Percentiles rank a stretch among this genome's conserved stretches.
Evolutionary conservation across 140 eudicot species (phyloP).

Genomic region (Bidens hawaiensis): DNA sequence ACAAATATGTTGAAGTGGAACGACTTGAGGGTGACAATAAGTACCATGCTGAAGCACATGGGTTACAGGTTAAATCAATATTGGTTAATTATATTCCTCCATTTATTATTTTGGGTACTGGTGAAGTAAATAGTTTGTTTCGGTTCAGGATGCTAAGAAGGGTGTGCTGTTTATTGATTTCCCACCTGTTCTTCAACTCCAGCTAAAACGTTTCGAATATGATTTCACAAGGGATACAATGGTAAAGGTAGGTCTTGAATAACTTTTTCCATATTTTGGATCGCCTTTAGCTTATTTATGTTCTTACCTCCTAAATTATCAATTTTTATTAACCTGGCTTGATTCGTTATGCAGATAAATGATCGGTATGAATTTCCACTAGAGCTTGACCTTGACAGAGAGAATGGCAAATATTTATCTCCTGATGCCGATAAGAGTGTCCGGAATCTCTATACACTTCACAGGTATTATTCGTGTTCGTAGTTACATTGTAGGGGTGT

Average conservation of each 20-base stretch:
- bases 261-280: not conserved
- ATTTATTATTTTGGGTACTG: not conserved
- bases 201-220: slow-evolving; percentile 67
- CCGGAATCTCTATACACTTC: slow-evolving; percentile 75
- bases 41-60: slow-evolving; percentile 85
- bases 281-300: not conserved
- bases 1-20: slow-evolving; percentile 95
- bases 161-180: slow-evolving; percentile 45
- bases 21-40: slow-evolving; percentile 95
- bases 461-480: slow-evolving; percentile 44
- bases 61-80: slow-evolving; percentile 47
- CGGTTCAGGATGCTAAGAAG: slow-evolving; percentile 42
- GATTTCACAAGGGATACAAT: slow-evolving; percentile 67
- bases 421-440: slow-evolving; percentile 81
- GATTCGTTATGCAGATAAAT: slow-evolving; percentile 47
- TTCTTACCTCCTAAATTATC: not conserved
- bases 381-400: slow-evolving; percentile 81
- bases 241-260: slow-evolving; percentile 49
- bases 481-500: no score
- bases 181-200: slow-evolving; percentile 64
- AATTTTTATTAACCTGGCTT: not conserved
- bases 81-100: slow-evolving; percentile 3
- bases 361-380: slow-evolving; percentile 81
- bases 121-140: slow-evolving; percentile 4
- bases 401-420: slow-evolving; percentile 69